Conservation (phyloP, 495 filamentous ascomycete genomes). For the Barbatosphaeria neglecta region DNA sequence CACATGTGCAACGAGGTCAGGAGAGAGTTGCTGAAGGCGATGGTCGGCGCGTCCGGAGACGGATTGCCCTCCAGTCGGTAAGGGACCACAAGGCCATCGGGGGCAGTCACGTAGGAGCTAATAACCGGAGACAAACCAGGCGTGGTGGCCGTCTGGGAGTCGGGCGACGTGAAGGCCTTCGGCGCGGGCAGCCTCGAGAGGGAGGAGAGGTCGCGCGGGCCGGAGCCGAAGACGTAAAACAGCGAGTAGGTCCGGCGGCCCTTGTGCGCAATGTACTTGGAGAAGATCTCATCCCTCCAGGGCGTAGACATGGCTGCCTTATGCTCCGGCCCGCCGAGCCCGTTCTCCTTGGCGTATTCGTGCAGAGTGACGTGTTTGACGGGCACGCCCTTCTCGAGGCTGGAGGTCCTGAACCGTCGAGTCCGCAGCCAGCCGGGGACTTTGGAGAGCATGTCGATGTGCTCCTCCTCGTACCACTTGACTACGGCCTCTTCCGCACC, state of each 20-base stretch:
- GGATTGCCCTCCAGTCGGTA: constrained; percentile 66
- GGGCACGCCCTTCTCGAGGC: constrained; percentile 32
- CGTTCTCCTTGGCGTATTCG: constrained; percentile 56
- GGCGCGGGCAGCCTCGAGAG: constrained; percentile 24
- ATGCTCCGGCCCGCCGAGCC: constrained; percentile 50
- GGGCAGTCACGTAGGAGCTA: constrained; percentile 52
- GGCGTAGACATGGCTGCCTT: constrained; percentile 47
- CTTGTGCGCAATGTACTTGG: constrained; percentile 43
- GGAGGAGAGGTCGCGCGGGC: constrained; percentile 50
- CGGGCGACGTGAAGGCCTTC: constrained; percentile 38
- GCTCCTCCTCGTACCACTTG: constrained; percentile 63
- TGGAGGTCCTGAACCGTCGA: constrained; percentile 49
- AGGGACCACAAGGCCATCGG: constrained; percentile 53
- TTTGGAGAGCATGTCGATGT: constrained; percentile 56
- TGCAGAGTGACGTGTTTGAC: constrained; percentile 51
- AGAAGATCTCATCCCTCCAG: constrained; percentile 42
- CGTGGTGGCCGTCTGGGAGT: constrained; percentile 37
- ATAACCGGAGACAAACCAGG: constrained; percentile 36
- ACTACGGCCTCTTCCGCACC: constrained; percentile 44
- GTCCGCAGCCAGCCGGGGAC: constrained; percentile 68
- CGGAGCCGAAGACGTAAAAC: constrained; percentile 68
- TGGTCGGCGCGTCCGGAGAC: constrained; percentile 50
- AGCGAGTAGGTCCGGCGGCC: constrained; percentile 51
- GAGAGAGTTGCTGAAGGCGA: constrained; percentile 67
- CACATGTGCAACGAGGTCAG: constrained; percentile 64